Evolutionary conservation across 1,139 yeast species (phyloP).

Genomic region (Yamadazyma aaseri): DNA sequence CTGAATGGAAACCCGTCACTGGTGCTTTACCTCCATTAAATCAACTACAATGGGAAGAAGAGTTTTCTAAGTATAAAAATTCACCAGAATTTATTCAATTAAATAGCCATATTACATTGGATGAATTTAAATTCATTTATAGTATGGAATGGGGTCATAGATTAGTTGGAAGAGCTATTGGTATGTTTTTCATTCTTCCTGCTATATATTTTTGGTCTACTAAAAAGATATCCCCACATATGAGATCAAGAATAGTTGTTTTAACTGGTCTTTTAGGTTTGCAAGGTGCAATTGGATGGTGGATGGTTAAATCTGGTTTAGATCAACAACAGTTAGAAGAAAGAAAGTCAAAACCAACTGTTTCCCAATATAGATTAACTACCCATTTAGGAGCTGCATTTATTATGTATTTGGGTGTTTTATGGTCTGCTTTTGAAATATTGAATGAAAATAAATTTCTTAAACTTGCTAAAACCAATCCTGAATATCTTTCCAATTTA

Average conservation of each 20-base stretch:
- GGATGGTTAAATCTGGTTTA: constrained; percentile 98
- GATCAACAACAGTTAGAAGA: constrained; percentile 78
- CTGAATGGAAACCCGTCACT: constrained; percentile 98
- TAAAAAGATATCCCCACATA: constrained; percentile 64
- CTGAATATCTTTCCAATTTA: constrained; percentile 52
- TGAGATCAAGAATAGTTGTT: constrained; percentile 66
- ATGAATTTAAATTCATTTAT: constrained; percentile 92
- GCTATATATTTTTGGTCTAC: constrained; percentile 76
- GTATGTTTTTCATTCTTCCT: constrained; percentile 78
- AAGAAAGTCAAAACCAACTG: constrained; percentile 89
- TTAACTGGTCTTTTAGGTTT: constrained; percentile 78
- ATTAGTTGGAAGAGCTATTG: constrained; percentile 87
- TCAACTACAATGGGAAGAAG: constrained; percentile 79
- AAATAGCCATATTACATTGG: constrained; percentile 86
- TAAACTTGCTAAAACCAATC: constrained; percentile 43
- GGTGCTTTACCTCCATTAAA: constrained; percentile 88
- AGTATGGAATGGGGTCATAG: constrained; percentile 99
- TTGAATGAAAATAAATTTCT: constrained; percentile 70
- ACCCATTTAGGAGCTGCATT: constrained; percentile 96
- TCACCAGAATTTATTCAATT: constrained; percentile 91
- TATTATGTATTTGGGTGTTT: constrained; percentile 79
- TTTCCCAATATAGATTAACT: constrained; percentile 90
- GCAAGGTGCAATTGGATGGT: constrained; percentile 98
- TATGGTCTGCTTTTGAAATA: constrained; percentile 86
- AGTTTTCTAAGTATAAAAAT: constrained; percentile 73